Evolutionary conservation across 495 filamentous ascomycete genomes (phyloP).

Genomic region (Bacidia rubella): DNA sequence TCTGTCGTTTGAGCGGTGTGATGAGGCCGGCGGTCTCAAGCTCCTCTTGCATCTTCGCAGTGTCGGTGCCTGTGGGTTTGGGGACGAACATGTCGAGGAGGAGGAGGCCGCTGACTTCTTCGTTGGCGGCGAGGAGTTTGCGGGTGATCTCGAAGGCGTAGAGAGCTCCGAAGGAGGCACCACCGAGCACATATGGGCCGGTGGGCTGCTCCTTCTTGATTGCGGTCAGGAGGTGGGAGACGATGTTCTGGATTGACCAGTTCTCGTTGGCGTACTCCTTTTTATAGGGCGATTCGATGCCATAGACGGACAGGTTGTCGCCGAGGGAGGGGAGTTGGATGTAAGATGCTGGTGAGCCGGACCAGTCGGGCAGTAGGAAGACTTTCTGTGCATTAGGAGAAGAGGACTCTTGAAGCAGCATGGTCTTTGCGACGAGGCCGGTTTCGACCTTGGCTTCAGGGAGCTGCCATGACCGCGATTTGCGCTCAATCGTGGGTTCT

Average conservation of each 20-base stretch:
- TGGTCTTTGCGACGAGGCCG: too few species aligned
- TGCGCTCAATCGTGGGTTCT: not conserved
- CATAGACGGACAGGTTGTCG: not conserved
- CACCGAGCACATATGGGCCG: slow-evolving; percentile 7
- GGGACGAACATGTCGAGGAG: slow-evolving; percentile 9
- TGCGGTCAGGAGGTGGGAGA: not conserved
- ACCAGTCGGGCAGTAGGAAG: slow-evolving; percentile 8
- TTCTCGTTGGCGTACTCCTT: not conserved
- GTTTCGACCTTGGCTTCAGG: too few species aligned
- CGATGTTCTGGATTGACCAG: slow-evolving; percentile 3
- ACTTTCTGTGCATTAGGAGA: not conserved
- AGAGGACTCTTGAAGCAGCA: slow-evolving; percentile 2
- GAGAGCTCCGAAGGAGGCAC: slow-evolving; percentile 6
- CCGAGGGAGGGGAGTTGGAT: slow-evolving; percentile 8
- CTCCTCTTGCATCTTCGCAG: too few species aligned
- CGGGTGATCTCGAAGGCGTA: slow-evolving; percentile 5
- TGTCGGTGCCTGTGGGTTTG: too few species aligned
- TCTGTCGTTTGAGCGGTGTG: slow-evolving; percentile 3
- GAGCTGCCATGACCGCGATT: slow-evolving; percentile 6
- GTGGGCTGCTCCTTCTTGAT: slow-evolving; percentile 2
- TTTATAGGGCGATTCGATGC: slow-evolving; percentile 1
- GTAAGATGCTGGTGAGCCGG: slow-evolving; percentile 5
- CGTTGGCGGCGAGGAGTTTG: slow-evolving; percentile 2
- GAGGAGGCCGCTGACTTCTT: slow-evolving; percentile 3
- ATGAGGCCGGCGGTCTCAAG: not conserved